Conservation (phyloP, 179 eudicot genomes). For the Beta macrorhiza region DNA sequence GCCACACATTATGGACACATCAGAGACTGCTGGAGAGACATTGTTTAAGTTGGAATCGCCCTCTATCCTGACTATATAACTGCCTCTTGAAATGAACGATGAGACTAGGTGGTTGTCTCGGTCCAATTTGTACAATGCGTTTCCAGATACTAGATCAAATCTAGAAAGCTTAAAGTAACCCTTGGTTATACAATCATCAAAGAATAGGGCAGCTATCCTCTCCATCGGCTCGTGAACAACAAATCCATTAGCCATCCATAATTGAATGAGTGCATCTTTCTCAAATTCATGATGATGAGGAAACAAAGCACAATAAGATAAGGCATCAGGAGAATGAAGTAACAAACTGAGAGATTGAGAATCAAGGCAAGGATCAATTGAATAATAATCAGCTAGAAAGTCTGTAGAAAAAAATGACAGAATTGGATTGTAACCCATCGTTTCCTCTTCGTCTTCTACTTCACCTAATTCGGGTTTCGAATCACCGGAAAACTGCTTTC, state of each 20-base stretch:
- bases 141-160: not conserved
- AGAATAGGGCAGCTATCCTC: not conserved
- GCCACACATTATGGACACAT: constrained; percentile 9
- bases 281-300: constrained; percentile 15
- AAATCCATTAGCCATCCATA: constrained; percentile 10
- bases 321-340: not conserved
- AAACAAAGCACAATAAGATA: constrained; percentile 10
- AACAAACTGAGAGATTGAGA: too few species aligned
- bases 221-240: constrained; percentile 3
- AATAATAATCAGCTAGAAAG: too few species aligned
- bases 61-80: not conserved
- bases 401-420: too few species aligned
- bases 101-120: not conserved
- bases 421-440: too few species aligned
- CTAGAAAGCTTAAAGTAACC: not conserved
- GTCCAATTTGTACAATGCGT: not conserved
- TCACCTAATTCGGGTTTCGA: too few species aligned
- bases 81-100: not conserved
- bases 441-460: too few species aligned
- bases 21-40: not conserved
- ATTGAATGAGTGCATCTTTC: constrained; percentile 7
- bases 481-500: too few species aligned
- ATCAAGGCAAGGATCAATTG: too few species aligned
- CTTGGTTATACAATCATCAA: not conserved
- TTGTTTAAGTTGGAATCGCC: not conserved